Percentiles rank a stretch among this genome's conserved stretches.
Evolutionary conservation across 2,329 filamentous ascomycete species (phyloP).

Genomic region (Ophiobolus disseminans): DNA sequence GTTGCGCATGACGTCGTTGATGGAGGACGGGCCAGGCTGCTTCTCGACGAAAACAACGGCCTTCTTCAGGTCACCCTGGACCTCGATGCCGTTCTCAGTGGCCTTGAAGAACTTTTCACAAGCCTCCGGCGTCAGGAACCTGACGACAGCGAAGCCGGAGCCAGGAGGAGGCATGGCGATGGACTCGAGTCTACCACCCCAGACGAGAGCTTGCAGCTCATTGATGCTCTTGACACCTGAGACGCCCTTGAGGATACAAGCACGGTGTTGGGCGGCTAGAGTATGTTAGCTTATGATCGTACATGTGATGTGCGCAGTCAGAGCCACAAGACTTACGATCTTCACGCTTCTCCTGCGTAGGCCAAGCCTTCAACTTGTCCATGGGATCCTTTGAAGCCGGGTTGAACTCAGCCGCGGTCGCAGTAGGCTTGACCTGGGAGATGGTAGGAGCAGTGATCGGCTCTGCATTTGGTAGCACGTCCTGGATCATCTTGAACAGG

Average conservation of each 20-base stretch:
- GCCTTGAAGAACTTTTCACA: constrained; percentile 43
- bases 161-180: constrained; percentile 35
- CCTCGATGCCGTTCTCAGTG: constrained; percentile 45
- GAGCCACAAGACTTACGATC: constrained; percentile 24
- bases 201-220: constrained; percentile 45
- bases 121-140: constrained; percentile 43
- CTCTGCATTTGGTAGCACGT: constrained; percentile 23
- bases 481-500: constrained; percentile 29
- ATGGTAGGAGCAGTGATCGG: background rate
- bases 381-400: constrained; percentile 8
- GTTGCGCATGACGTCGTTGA: constrained; percentile 52
- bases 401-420: background rate
- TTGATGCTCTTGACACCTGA: constrained; percentile 29
- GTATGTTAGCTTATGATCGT: constrained; percentile 19
- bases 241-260: constrained; percentile 38
- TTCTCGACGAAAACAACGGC: constrained; percentile 39
- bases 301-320: background rate
- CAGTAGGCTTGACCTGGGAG: background rate
- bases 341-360: constrained; percentile 38
- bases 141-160: constrained; percentile 33
- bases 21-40: constrained; percentile 32
- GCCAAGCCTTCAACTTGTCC: constrained; percentile 32
- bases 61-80: constrained; percentile 28
- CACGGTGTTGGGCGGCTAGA: constrained; percentile 30
- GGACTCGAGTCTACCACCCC: constrained; percentile 47